These are phyloP conservation scores for Astraeus odoratus DNA, from an alignment of 768 basidiomycete genomes.

Conservation along the genomic window DNA sequence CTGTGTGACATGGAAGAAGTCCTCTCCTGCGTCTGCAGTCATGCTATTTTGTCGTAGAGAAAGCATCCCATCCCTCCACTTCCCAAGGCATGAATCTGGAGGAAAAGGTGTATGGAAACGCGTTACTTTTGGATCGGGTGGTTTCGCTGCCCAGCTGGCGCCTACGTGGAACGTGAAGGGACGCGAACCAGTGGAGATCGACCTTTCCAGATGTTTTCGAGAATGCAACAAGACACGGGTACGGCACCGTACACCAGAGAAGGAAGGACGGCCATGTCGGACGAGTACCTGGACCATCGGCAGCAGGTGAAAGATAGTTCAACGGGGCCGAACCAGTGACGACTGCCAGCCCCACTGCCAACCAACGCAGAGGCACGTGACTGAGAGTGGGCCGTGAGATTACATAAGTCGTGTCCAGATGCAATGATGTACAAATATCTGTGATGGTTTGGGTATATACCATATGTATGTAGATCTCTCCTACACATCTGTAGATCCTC, in stretches of 20 bases:
- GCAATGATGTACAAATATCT: too few relatives aligned
- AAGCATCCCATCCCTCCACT: slow-evolving; percentile 66
- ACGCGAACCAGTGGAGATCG: slow-evolving; percentile 25
- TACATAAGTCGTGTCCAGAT: too few relatives aligned
- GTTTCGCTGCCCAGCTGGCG: slow-evolving; percentile 73
- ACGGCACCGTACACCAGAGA: neutral
- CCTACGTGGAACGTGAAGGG: slow-evolving; percentile 74
- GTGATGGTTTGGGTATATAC: too few relatives aligned
- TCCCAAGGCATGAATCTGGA: slow-evolving; percentile 48
- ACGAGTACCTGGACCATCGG: slow-evolving; percentile 12
- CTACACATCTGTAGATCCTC: too few relatives aligned
- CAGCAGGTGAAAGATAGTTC: neutral
- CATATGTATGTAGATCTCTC: too few relatives aligned
- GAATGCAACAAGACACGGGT: neutral
- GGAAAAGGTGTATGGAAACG: slow-evolving; percentile 45
- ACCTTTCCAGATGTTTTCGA: slow-evolving; percentile 7
- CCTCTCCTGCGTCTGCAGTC: slow-evolving; percentile 45
- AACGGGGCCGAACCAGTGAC: too few relatives aligned
- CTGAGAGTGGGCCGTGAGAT: too few relatives aligned
- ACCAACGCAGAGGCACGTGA: neutral
- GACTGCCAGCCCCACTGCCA: too few relatives aligned
- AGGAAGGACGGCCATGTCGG: neutral
- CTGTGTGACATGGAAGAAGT: slow-evolving; percentile 64
- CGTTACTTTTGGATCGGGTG: slow-evolving; percentile 34
- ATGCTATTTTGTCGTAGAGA: slow-evolving; percentile 33